phyloP scores from a whole-genome alignment of 2,329 filamentous ascomycete species.

The Tolypocladium tropicale region DNA sequence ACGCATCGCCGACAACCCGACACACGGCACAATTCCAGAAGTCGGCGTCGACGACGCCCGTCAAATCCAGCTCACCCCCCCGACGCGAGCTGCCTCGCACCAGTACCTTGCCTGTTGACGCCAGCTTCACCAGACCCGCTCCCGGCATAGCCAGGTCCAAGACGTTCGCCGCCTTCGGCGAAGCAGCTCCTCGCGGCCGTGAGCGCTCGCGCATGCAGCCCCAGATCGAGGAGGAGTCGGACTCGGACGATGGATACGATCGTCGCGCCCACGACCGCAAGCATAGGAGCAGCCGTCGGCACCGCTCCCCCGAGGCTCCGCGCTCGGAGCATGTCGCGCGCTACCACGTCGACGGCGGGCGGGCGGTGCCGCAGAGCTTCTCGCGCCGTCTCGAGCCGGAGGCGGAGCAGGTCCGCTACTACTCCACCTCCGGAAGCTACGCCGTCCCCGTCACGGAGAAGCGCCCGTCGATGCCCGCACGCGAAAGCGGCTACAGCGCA shows the following conservation, averaged over 20 bases:
- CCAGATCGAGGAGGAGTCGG: constrained; percentile 22
- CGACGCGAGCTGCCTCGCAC: constrained; percentile 19
- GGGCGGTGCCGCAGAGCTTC: constrained; percentile 17
- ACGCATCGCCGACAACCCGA: constrained; percentile 19
- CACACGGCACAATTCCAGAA: constrained; percentile 15
- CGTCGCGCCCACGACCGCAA: constrained; percentile 18
- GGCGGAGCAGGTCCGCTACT: constrained; percentile 11
- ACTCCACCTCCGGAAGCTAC: constrained; percentile 6
- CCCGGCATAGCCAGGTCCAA: constrained; percentile 20
- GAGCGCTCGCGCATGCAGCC: constrained; percentile 25
- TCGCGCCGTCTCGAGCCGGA: constrained; percentile 16
- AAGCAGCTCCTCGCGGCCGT: constrained; percentile 21
- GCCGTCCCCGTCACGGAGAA: constrained; percentile 12
- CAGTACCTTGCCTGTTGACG: constrained; percentile 23
- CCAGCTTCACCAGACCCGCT: constrained; percentile 14
- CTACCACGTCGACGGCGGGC: constrained; percentile 19
- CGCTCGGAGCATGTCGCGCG: constrained; percentile 13
- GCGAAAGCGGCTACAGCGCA: constrained; percentile 19
- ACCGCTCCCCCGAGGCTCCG: constrained; percentile 20
- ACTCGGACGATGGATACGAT: constrained; percentile 24
- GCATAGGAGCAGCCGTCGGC: constrained; percentile 24
- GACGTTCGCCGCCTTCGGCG: constrained; percentile 19
- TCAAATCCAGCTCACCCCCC: constrained; percentile 21
- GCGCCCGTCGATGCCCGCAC: constrained; percentile 18
- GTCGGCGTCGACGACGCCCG: constrained; percentile 13